Evolutionary conservation across 2,329 filamentous ascomycete species (phyloP), one percentile per base, ranked within the genome.

Genomic region (Colletotrichum australisinense): DNA sequence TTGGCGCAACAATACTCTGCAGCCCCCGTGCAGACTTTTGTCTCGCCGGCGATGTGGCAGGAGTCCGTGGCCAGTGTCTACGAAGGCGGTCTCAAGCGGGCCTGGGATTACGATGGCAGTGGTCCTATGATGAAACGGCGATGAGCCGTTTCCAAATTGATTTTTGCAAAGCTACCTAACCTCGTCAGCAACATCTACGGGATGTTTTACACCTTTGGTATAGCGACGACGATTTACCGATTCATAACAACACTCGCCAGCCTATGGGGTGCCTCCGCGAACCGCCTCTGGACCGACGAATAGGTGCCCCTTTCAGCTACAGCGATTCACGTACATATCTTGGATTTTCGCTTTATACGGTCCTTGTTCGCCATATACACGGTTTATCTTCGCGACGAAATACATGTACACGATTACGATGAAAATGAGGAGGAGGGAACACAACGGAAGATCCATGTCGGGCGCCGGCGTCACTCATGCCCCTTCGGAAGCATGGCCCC

Each of bases 31-130:
- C 85, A 88, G 69, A 86, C 85, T 32, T 93, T 93, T 79, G 88
- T 93, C 75, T 93, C 91, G 11, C 91, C 92, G 4, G 91, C 90
- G 72, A 93, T 93, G 92, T 93, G 92, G 92, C 91, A 92, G 79
- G 90, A 93, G 78, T 92, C 90, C 14, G 92, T 93, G 67, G 91
- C 91, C 14, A 92, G 89, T 76, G 91, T 93, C 5, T 93, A 93
- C 80, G 90, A 92, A 77, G 89, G 90, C 56, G 90, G 90, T 4
- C 80, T 92, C 60, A 93, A 93, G 81, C 84, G 91, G 62, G 80
- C 85, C 58, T 92, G 90, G 90, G 90, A 91, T 75, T 90, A 88
- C 76, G 87, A 89, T 67, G 77, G 76, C 26, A 77, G 77, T 28
- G 77, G 77, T 62, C 76, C 81, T 32, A 76, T 79, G 69, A 75